Base-by-base conservation (phyloP, 345 rosid species). In the Hibiscus trionum region DNA sequence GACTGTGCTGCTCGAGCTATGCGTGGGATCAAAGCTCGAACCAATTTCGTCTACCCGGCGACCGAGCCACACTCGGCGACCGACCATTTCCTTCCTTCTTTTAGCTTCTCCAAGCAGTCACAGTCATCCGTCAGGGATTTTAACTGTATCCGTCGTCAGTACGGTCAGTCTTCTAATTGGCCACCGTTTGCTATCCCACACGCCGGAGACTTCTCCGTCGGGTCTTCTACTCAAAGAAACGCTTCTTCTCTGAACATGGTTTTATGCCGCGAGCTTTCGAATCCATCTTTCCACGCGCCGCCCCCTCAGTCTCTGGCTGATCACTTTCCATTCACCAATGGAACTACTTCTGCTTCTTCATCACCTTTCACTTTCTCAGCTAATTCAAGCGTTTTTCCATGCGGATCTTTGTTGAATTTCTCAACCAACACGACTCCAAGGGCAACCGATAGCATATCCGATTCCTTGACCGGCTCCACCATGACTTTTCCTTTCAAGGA, bases 1-100 rank as follows among this genome's bases (percentile, higher is more conserved):
- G 99, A 95, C 82, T 79, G 77, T 19, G 99, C 99, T 0, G 99
- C 99, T 68, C 89, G 96, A 46, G 83, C 91, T 73, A 85, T 92
- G 88, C 96, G 97, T 3, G 98, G 99, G 6, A 57, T 83, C 60
- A 92, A 92, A 78, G 99, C 99, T 42, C 85, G 99, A 15, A 95
- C 99, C 62, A 95, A 95, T 76, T 95, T 95, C 56, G 81, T 83
- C 5, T 93, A 95, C 79, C 89, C 97, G 3, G 56, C 74, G 1
- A 66, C 84, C 1, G 84, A 84, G 15, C 74, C 81, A 10, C 79
- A 74, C 61, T 70, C 78, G 5, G 47, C 73, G 2, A 24, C 76
- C 3, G 69, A 70, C 44, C 61, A 46, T 35, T 69, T 72, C 16
- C 55, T 77, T n/a, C 73, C 80, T 46, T 70, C 82, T 1, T 85